Conservation (phyloP, 495 filamentous ascomycete genomes). For the Penicillium roqueforti region DNA sequence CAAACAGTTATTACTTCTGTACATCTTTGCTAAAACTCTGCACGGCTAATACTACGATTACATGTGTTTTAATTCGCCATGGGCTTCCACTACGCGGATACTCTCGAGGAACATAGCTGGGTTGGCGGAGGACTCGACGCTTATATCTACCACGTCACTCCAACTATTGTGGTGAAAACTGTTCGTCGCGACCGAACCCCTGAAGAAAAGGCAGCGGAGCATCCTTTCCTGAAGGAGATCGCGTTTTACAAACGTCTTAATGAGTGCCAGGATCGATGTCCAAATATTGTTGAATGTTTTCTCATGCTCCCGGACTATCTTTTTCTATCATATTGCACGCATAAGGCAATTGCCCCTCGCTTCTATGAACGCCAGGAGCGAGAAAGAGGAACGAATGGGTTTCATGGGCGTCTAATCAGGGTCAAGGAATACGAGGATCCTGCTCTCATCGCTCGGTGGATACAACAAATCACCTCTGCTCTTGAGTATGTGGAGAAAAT, state of each 20-base stretch:
- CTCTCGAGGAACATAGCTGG: conserved; percentile 20
- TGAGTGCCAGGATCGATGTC: conserved; percentile 15
- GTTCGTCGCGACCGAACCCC: conserved; percentile 20
- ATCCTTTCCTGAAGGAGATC: conserved; percentile 18
- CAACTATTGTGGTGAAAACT: conserved; percentile 25
- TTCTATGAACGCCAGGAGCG: conserved; percentile 23
- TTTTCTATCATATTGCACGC: conserved; percentile 25
- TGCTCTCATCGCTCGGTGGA: conserved; percentile 19
- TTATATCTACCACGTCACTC: conserved; percentile 23
- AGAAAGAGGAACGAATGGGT: conserved; percentile 18
- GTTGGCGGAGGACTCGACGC: conserved; percentile 21
- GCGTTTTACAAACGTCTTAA: conserved; percentile 21
- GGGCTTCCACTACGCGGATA: too few relatives aligned
- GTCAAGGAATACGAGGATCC: conserved; percentile 22
- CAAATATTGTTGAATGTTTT: conserved; percentile 23
- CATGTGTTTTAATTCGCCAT: conserved; percentile 10
- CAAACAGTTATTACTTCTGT: too few relatives aligned
- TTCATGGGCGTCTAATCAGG: conserved; percentile 16
- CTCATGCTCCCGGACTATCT: conserved; percentile 21
- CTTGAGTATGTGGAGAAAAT: conserved; percentile 20
- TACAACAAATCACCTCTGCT: conserved; percentile 21
- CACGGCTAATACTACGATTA: background rate
- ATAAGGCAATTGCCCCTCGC: conserved; percentile 17
- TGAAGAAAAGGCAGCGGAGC: background rate
- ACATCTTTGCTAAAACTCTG: background rate